These are phyloP conservation scores for Dioscorea cayenensis DNA, from an alignment of 116 monocot species.

Conservation along the genomic window DNA sequence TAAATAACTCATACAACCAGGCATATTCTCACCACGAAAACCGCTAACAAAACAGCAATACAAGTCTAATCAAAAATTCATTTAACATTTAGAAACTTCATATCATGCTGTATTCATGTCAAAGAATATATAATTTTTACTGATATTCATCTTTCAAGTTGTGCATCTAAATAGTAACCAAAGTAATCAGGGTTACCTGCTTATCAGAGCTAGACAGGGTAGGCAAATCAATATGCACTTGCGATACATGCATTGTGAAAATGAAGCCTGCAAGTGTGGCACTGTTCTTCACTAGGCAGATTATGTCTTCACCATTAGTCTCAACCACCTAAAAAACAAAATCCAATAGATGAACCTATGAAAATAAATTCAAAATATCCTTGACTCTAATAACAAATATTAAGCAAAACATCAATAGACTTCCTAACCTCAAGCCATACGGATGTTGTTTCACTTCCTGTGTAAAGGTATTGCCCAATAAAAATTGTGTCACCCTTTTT, in stretches of 20 bases:
- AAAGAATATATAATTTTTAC: not conserved
- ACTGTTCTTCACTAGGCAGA: slow-evolving; percentile 69
- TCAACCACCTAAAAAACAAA: slow-evolving; percentile 47
- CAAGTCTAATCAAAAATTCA: no score
- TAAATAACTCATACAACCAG: no score
- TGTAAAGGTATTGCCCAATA: slow-evolving; percentile 82
- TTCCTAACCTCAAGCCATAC: slow-evolving; percentile 78
- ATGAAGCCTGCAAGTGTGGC: slow-evolving; percentile 65
- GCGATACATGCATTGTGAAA: slow-evolving; percentile 69
- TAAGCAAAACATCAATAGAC: not conserved
- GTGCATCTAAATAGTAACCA: not conserved
- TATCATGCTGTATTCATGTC: no score
- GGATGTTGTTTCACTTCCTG: slow-evolving; percentile 89
- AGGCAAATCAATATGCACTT: slow-evolving; percentile 64
- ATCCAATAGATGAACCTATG: not conserved
- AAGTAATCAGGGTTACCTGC: slow-evolving; percentile 30
- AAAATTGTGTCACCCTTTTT: slow-evolving; percentile 84
- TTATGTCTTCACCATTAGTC: slow-evolving; percentile 47
- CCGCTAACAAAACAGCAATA: no score
- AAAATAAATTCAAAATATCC: not conserved
- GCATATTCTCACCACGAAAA: no score
- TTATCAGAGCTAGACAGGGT: slow-evolving; percentile 68
- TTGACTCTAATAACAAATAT: slow-evolving; percentile 48
- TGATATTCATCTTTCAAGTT: not conserved
- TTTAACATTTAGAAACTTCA: no score